These are phyloP conservation scores for Lactarius evosmus DNA, from an alignment of 768 basidiomycete genomes.

Conservation along the genomic window DNA sequence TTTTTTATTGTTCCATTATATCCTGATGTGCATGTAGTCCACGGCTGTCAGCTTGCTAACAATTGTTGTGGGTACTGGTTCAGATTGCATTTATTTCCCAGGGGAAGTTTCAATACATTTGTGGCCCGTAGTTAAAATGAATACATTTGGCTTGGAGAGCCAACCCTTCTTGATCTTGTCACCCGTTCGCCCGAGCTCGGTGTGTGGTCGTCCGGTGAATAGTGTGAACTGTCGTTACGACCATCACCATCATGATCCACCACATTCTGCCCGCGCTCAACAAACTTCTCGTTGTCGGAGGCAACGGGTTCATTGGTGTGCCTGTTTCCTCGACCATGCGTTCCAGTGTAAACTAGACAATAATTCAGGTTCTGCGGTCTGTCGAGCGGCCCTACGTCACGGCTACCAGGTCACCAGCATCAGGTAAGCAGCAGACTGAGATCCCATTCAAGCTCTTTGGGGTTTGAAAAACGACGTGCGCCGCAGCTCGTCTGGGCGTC, in stretches of 20 bases:
- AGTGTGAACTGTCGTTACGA: neutral
- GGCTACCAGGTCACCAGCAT: conserved; percentile 89
- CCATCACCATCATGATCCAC: neutral
- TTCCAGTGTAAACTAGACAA: neutral
- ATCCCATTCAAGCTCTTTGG: neutral
- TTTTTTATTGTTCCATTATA: conserved; percentile 6
- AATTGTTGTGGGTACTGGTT: conserved; percentile 9
- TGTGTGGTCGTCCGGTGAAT: neutral
- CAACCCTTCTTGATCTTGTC: neutral
- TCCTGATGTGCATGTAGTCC: neutral
- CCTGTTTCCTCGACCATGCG: neutral
- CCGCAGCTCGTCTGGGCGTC: conserved; percentile 76
- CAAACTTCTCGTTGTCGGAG: conserved; percentile 91
- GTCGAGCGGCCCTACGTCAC: conserved; percentile 77
- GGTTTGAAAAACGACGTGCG: neutral
- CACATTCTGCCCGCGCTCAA: conserved; percentile 36
- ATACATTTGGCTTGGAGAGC: neutral
- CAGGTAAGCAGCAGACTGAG: conserved; percentile 51
- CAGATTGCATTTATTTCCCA: neutral
- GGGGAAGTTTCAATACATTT: neutral
- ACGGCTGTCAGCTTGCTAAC: conserved; percentile 10
- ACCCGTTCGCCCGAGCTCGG: too few relatives aligned
- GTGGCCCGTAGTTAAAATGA: neutral
- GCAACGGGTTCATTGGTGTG: conserved; percentile 93
- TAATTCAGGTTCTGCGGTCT: conserved; percentile 82